A percentile compares a stretch with the other conserved stretches of the same genome.
Evolutionary conservation across 768 basidiomycete species (phyloP).

Genomic region (Leccinum subtestaceum): DNA sequence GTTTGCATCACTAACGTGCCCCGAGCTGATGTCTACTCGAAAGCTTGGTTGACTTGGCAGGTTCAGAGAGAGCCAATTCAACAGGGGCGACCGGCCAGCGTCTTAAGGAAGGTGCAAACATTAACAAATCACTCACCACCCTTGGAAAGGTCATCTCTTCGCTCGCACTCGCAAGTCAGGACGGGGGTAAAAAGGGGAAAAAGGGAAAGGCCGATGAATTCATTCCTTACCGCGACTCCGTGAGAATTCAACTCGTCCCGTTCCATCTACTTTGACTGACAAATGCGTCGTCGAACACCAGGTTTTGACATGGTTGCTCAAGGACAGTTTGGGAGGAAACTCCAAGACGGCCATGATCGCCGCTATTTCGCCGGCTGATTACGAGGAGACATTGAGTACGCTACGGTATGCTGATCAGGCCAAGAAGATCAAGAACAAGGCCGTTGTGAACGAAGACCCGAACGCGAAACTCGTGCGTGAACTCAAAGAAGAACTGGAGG

Average conservation of each 20-base stretch:
- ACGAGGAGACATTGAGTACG: constrained; percentile 96
- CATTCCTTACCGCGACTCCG: constrained; percentile 96
- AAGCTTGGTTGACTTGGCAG: constrained; percentile 93
- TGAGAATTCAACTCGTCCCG: constrained; percentile 37
- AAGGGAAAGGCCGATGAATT: constrained; percentile 90
- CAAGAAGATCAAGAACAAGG: constrained; percentile 99
- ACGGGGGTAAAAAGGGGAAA: constrained; percentile 77
- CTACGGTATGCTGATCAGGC: constrained; percentile 97
- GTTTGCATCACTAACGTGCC: background rate
- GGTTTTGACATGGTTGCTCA: constrained; percentile 97
- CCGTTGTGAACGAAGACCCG: constrained; percentile 98
- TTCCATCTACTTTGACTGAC: constrained; percentile 2
- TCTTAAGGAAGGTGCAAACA: constrained; percentile 96
- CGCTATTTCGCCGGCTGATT: constrained; percentile 97
- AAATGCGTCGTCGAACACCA: constrained; percentile 28
- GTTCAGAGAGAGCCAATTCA: constrained; percentile 95
- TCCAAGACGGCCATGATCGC: constrained; percentile 99
- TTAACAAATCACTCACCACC: constrained; percentile 97
- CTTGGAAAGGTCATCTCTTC: constrained; percentile 96
- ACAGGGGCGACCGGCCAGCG: constrained; percentile 96
- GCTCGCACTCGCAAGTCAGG: constrained; percentile 60
- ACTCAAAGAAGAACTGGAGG: constrained; percentile 96
- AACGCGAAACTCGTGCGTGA: constrained; percentile 98
- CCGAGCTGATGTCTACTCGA: constrained; percentile 10
- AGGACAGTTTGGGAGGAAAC: constrained; percentile 96